Evolutionary conservation across 129 eudicot species (phyloP).

Genomic region (Kitagawia praeruptora): DNA sequence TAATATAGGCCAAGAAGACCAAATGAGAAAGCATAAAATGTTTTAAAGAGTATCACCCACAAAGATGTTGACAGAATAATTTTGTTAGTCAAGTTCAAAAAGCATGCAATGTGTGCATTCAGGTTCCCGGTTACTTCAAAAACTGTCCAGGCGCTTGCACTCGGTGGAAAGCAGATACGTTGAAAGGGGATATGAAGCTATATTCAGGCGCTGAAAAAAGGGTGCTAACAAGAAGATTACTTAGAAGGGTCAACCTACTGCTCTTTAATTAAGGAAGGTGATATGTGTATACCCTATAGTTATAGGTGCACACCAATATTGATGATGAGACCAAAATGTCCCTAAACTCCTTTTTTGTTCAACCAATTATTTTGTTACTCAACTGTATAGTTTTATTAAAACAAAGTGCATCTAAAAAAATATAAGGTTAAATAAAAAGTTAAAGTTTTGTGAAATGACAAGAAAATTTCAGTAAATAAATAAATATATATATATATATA

Average conservation of each 20-base stretch:
- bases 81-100: background rate
- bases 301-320: too few relatives aligned
- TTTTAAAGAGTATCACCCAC: background rate
- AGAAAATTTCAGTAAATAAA: too few relatives aligned
- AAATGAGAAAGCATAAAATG: background rate
- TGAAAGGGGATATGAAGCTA: background rate
- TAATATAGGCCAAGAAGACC: background rate
- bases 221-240: background rate
- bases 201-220: background rate
- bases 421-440: too few relatives aligned
- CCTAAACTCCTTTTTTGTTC: too few relatives aligned
- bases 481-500: too few relatives aligned
- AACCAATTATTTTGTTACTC: too few relatives aligned
- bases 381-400: too few relatives aligned
- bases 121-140: background rate
- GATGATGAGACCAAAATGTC: too few relatives aligned
- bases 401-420: too few relatives aligned
- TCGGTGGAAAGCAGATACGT: background rate
- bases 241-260: background rate
- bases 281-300: too few relatives aligned
- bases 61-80: background rate
- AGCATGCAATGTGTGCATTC: background rate
- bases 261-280: too few relatives aligned
- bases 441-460: too few relatives aligned
- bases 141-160: background rate